Percentiles rank a stretch among this genome's conserved stretches.
These are phyloP conservation scores for Rhodotorula sp. DNA, from an alignment of 1,284 basidiomycete species.

Conservation along the genomic window DNA sequence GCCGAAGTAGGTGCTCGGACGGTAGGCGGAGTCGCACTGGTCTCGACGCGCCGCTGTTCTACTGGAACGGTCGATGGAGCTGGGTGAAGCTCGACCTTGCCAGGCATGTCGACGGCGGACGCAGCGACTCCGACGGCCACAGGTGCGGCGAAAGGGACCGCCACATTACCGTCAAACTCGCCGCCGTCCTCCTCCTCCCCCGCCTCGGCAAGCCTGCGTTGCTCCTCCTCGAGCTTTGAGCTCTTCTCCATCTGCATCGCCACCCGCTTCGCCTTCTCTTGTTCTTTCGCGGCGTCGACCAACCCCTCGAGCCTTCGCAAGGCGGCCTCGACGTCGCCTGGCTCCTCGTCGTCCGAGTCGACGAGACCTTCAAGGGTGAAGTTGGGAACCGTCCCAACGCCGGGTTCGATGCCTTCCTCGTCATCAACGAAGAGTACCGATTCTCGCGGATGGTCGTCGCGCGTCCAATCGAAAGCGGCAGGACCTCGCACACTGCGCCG, in stretches of 20 bases:
- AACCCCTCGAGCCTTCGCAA: conserved; percentile 74
- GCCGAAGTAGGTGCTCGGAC: neutral
- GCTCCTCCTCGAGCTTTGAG: conserved; percentile 46
- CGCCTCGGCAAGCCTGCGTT: conserved; percentile 47
- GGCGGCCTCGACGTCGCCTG: conserved; percentile 75
- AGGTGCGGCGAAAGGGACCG: neutral
- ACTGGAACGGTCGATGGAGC: neutral
- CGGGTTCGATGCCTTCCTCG: conserved; percentile 25
- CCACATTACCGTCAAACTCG: conserved; percentile 42
- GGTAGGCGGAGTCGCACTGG: neutral
- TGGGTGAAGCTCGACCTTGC: neutral
- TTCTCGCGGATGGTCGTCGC: conserved; percentile 43
- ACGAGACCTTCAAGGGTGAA: conserved; percentile 68
- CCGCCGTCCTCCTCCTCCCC: conserved; percentile 54
- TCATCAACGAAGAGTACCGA: conserved; percentile 43
- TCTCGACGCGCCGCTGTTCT: neutral
- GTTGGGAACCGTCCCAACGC: conserved; percentile 50
- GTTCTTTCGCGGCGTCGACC: conserved; percentile 67
- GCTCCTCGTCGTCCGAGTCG: conserved; percentile 62
- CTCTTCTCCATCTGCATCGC: conserved; percentile 76
- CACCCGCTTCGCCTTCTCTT: conserved; percentile 70
- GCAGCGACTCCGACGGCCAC: neutral
- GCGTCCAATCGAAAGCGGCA: conserved; percentile 49
- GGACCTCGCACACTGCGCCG: too few species aligned
- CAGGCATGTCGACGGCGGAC: neutral